Evolutionary conservation across 305 asterid genomes (phyloP).

Genomic region (Solanum hybrid): DNA sequence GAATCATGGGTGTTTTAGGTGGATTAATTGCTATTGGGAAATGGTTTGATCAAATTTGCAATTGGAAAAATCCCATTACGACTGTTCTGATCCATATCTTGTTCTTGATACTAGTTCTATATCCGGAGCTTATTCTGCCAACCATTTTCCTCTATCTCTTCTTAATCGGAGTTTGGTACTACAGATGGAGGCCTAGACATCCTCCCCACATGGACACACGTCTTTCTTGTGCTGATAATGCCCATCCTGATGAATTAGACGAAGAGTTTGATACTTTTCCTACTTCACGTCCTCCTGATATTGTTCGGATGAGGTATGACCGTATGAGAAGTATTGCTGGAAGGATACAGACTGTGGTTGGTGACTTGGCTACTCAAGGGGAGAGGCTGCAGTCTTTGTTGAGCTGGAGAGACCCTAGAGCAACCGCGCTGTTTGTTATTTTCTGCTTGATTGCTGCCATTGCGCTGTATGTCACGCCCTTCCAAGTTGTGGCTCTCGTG

Average conservation of each 20-base stretch:
- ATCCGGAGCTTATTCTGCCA: constrained; percentile 65
- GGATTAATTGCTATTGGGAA: constrained; percentile 31
- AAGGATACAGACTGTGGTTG: constrained; percentile 60
- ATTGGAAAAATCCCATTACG: constrained; percentile 55
- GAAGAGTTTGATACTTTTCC: constrained; percentile 78
- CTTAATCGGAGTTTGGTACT: constrained; percentile 58
- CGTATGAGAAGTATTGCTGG: constrained; percentile 60
- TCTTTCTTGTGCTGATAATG: constrained; percentile 61
- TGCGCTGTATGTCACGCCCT: constrained; percentile 52
- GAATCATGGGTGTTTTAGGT: constrained; percentile 42
- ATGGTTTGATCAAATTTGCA: constrained; percentile 54
- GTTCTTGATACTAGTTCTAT: constrained; percentile 49
- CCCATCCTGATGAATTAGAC: constrained; percentile 54
- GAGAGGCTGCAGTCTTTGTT: constrained; percentile 59
- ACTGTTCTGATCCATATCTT: constrained; percentile 52
- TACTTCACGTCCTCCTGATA: constrained; percentile 35
- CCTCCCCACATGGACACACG: constrained; percentile 61
- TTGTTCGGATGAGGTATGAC: constrained; percentile 61
- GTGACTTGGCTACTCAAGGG: constrained; percentile 24
- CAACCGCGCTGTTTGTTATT: constrained; percentile 48
- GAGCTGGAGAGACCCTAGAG: constrained; percentile 85
- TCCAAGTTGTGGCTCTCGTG: constrained; percentile 45
- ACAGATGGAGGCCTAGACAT: constrained; percentile 50
- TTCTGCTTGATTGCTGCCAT: constrained; percentile 48
- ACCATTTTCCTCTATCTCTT: constrained; percentile 50